Conservation (phyloP, 2,329 filamentous ascomycete genomes). For the Chaetoscypha palmicola region DNA sequence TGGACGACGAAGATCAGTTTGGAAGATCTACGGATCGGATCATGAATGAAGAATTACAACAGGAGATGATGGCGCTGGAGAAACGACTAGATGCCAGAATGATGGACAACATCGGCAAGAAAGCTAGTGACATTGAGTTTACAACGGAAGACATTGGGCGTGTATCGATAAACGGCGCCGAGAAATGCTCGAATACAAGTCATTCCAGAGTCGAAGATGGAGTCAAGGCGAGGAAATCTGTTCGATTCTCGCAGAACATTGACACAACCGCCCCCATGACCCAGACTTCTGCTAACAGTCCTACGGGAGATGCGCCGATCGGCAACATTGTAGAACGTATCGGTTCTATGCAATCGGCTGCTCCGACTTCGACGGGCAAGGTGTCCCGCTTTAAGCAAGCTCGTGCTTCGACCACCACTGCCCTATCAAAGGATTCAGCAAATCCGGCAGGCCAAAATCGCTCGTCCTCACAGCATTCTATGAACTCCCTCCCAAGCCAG, state of each 20-base stretch:
- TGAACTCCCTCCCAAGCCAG: no score
- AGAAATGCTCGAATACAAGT: constrained; percentile 10
- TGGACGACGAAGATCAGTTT: constrained; percentile 60
- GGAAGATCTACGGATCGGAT: constrained; percentile 64
- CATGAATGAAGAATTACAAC: constrained; percentile 64
- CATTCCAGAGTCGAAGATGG: background rate
- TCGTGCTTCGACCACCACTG: constrained; percentile 15
- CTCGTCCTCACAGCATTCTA: constrained; percentile 19
- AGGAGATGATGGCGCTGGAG: constrained; percentile 81
- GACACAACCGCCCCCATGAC: constrained; percentile 54
- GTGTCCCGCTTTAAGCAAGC: constrained; percentile 38
- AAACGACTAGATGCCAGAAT: constrained; percentile 57
- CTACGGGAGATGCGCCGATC: constrained; percentile 33
- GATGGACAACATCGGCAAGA: constrained; percentile 50
- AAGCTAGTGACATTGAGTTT: constrained; percentile 29
- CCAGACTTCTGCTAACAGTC: constrained; percentile 23
- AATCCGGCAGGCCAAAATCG: constrained; percentile 3
- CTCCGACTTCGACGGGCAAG: constrained; percentile 29
- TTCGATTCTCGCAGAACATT: constrained; percentile 70
- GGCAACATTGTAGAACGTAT: constrained; percentile 39
- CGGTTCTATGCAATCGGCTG: constrained; percentile 16
- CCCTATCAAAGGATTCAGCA: constrained; percentile 12
- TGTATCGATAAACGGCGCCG: constrained; percentile 40
- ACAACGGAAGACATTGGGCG: constrained; percentile 50
- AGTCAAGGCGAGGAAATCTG: constrained; percentile 51